Evolutionary conservation across 2,329 filamentous ascomycete species (phyloP), one percentile per base, ranked within the genome.

Genomic region (Torrubiella hemipterigena): DNA sequence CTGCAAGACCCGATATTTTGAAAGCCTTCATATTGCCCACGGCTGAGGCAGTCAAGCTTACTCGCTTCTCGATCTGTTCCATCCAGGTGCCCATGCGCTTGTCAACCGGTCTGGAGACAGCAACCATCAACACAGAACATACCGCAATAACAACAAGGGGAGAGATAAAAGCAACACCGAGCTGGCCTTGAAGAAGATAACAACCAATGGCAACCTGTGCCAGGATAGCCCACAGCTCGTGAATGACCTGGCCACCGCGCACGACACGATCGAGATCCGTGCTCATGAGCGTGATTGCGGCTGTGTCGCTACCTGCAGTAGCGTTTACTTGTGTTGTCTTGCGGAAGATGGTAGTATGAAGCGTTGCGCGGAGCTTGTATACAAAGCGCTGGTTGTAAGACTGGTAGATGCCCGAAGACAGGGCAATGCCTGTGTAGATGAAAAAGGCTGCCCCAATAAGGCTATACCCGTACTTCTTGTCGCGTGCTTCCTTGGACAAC

Each of bases 1-100:
- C 29, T 1, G 44, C 30, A 1, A 56, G 39, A 0, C 58, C 58
- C 10, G 56, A 50, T 51, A 65, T 63, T 41, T 64, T 65, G 15
- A 65, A 49, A 17, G 56, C 52, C 37, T 62, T 61, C 48, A 66
- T 62, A 3, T 58, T 53, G n/a, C 48, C 48, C 0, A 66, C 50
- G 45, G 61, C 52, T 4, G 46, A 47, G 2, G 52, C 46, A 0
- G 61, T 65, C 4, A 56, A 47, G 5, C 52, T 48, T 5, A 65
- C 52, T 5, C 62, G 56, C 23, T 53, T 47, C 41, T 66, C 54
- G 10, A 65, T 58, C 17, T 48, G 53, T 29, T 58, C 54, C 20
- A 61, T 55, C 62, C 61, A 65, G 1, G 29, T 45, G 39, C 42
- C 37, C 51, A 38, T 45, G 50, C 19, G 40, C 52, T 10, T 17